Conservation (phyloP, 2,329 filamentous ascomycete genomes). For the Leptoxyphium fumago region DNA sequence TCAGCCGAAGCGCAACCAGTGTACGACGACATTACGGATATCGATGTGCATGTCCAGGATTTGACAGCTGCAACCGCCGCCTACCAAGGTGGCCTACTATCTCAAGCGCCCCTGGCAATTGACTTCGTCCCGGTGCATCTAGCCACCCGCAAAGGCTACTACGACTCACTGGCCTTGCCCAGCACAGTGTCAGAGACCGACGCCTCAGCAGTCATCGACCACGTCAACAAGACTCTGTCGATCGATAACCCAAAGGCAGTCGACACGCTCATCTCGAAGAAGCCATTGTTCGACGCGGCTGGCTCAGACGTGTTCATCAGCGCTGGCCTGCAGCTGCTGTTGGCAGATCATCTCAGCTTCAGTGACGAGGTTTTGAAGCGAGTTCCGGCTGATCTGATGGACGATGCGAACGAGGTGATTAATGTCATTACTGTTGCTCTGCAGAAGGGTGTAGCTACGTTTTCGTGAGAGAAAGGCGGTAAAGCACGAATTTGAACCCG, state of each 20-base stretch:
- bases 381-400: slow-evolving; percentile 1
- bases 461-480: slow-evolving; percentile 1
- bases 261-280: slow-evolving; percentile 10
- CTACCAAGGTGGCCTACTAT: background rate
- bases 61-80: background rate
- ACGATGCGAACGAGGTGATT: slow-evolving; percentile 1
- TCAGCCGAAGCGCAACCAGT: background rate
- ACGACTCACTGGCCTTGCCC: slow-evolving; percentile 4
- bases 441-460: slow-evolving; percentile 1
- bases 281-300: slow-evolving; percentile 7
- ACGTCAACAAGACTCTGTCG: slow-evolving; percentile 9
- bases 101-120: background rate
- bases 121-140: slow-evolving; percentile 5
- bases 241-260: slow-evolving; percentile 10
- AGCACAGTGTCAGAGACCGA: slow-evolving; percentile 4
- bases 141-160: slow-evolving; percentile 8
- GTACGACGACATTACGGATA: background rate
- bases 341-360: slow-evolving; percentile 2
- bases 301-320: slow-evolving; percentile 3
- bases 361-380: slow-evolving; percentile 3
- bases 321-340: slow-evolving; percentile 1
- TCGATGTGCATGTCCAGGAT: background rate
- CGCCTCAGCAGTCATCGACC: slow-evolving; percentile 6
- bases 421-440: slow-evolving; percentile 2
- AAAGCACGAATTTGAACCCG: too few relatives aligned